Base-by-base conservation (phyloP, 805 yeast genomes). In the Cephaloascus albidus region DNA sequence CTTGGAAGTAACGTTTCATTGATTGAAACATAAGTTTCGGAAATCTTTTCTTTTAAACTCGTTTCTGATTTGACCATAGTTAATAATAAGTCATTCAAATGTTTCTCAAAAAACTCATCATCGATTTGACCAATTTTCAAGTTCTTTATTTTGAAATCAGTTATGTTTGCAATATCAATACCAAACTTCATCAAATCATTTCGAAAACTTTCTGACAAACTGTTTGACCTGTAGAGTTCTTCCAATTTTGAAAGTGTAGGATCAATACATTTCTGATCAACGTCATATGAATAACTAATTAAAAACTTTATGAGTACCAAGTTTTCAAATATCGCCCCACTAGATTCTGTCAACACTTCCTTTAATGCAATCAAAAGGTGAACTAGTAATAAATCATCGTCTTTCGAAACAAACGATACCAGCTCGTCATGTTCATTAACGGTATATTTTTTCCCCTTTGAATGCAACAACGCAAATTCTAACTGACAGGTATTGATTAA, bases 401-500 rank as follows among this genome's bases (percentile, higher is more conserved):
- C 69, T 43, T 52, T 58, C n/a, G 47, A 51, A 17, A 65, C 61
- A 43, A 63, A 71, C 36, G 28, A 23, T 23, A 12, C 6, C 12
- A 8, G 28, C 12, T 23, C 28, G 28, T 23, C 28, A n/a, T n/a
- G n/a, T 23, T 23, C 28, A 6, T 8, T 8, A 23, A 8, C 6
- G 28, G 12, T 12, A 23, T 23, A 12, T 12, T 12, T 23, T 12
- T 6, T 8, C 6, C 12, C 28, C 12, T 23, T 23, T 6, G 6
- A 23, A 23, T 23, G 28, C 3, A 66, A 42, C 10, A 65, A 44
- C 1, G 68, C 54, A 33, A 60, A 67, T 43, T 70, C 68, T 14
- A 70, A 48, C 41, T 72, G 76, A 36, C 74, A 70, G 0, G 76
- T 69, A 40, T 72, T 72, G 4, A 70, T 57, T 19, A 72, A 42